phyloP scores from a whole-genome alignment of 2,329 filamentous ascomycete genomes.

The Colletotrichum noveboracense region DNA sequence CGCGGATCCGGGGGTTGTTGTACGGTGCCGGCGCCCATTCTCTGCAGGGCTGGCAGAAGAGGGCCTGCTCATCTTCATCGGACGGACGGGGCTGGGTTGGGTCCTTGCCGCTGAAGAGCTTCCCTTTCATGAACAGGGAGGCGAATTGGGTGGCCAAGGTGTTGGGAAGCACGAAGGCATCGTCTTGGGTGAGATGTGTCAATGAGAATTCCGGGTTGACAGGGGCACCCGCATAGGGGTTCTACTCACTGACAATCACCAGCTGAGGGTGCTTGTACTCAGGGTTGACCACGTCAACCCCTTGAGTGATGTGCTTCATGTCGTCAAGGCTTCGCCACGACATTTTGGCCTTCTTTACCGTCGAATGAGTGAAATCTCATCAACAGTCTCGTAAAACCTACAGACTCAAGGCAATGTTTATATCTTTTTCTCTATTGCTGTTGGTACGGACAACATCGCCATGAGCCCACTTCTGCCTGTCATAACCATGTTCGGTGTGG shows the following conservation, averaged over 20 bases:
- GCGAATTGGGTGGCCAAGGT: not conserved
- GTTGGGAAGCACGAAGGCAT: not conserved
- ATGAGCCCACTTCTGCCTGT: not conserved
- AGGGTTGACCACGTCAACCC: not conserved
- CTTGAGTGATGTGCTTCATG: not conserved
- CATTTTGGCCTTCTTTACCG: not conserved
- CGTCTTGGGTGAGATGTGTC: not conserved
- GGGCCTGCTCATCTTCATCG: not conserved
- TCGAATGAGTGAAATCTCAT: not conserved
- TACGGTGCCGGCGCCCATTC: slow-evolving; percentile 4
- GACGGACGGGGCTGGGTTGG: not conserved
- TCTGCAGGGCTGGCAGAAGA: not conserved
- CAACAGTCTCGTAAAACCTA: not conserved
- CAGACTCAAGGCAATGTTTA: not conserved
- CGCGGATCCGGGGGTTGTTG: not conserved
- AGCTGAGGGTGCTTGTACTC: slow-evolving; percentile 1
- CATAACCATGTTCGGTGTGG: not conserved
- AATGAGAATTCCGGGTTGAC: rapidly evolving
- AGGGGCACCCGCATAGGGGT: not conserved
- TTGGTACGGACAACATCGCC: not conserved
- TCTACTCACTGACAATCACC: not conserved
- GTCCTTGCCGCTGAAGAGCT: not conserved
- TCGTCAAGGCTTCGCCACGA: not conserved
- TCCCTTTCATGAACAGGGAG: not conserved
- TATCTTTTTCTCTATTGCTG: not conserved